A percentile compares a stretch with the other conserved stretches of the same genome.
phyloP scores from a whole-genome alignment of 208 protist genomes.

The Trypanosoma cruzi region DNA sequence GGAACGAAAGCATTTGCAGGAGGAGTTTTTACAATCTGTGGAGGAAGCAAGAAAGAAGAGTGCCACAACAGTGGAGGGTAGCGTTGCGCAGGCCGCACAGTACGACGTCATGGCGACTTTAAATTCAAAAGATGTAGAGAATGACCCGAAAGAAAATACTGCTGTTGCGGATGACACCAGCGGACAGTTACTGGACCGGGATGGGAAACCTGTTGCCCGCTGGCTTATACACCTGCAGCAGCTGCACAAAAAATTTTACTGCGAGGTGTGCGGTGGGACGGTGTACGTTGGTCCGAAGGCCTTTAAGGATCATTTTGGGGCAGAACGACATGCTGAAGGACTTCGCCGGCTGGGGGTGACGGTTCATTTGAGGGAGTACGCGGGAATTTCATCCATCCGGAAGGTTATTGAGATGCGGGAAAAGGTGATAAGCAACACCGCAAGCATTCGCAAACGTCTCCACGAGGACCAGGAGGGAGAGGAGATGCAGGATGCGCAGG shows the following conservation, averaged over 20 bases:
- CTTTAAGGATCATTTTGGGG: slow-evolving; percentile 88
- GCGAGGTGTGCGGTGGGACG: slow-evolving; percentile 88
- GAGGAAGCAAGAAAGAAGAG: slow-evolving; percentile 48
- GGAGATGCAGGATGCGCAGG: slow-evolving; percentile 83
- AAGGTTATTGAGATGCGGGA: slow-evolving; percentile 81
- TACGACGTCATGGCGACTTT: slow-evolving; percentile 45
- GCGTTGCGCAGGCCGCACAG: slow-evolving; percentile 69
- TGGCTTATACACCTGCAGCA: slow-evolving; percentile 85
- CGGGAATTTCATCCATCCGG: slow-evolving; percentile 76
- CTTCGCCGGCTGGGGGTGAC: slow-evolving; percentile 77
- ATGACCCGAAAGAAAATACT: slow-evolving; percentile 10
- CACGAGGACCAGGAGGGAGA: slow-evolving; percentile 75
- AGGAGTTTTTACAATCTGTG: slow-evolving; percentile 72
- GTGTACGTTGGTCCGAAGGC: slow-evolving; percentile 85
- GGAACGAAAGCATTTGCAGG: slow-evolving; percentile 53
- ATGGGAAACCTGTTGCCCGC: slow-evolving; percentile 76
- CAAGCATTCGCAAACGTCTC: slow-evolving; percentile 58
- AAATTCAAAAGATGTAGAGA: slow-evolving; percentile 6
- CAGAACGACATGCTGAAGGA: slow-evolving; percentile 80
- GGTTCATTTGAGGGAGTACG: slow-evolving; percentile 67
- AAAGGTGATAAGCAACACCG: slow-evolving; percentile 30
- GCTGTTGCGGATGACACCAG: slow-evolving; percentile 23
- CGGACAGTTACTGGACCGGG: slow-evolving; percentile 64
- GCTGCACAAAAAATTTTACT: slow-evolving; percentile 80
- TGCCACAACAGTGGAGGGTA: slow-evolving; percentile 68